phyloP scores from a whole-genome alignment of 2,329 filamentous ascomycete species.

The Cordyceps cicadae region DNA sequence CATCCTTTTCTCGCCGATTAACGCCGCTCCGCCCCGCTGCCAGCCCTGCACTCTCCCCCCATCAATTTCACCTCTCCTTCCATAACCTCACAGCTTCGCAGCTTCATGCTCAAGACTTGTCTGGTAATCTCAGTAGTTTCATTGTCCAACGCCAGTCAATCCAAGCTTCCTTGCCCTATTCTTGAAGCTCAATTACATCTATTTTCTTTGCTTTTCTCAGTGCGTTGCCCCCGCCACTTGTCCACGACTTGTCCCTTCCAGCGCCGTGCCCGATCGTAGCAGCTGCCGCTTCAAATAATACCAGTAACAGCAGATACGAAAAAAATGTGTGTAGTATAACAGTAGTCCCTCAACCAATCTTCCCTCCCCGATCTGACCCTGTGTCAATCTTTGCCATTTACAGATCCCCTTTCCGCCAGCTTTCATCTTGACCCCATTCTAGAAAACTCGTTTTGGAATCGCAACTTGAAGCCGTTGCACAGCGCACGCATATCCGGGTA shows the following conservation, averaged over 20 bases:
- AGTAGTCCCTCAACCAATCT: neutral
- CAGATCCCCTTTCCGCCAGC: neutral
- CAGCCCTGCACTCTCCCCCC: neutral
- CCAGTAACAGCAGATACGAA: neutral
- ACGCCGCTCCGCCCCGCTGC: neutral
- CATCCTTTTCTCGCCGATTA: neutral
- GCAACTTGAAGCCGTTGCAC: conserved; percentile 93
- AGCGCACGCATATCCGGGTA: conserved; percentile 94
- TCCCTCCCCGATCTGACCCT: neutral
- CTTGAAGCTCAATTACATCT: neutral
- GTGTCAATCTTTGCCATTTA: neutral
- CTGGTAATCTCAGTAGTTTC: neutral
- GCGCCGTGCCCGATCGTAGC: neutral
- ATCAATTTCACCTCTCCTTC: neutral
- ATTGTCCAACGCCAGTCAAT: neutral
- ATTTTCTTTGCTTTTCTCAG: conserved; percentile 8
- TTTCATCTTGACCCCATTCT: conserved; percentile 42
- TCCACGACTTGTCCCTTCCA: neutral
- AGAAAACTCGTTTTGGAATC: conserved; percentile 58
- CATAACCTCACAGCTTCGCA: neutral
- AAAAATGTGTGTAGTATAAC: conserved; percentile 5
- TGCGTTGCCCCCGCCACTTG: neutral
- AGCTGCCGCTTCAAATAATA: neutral
- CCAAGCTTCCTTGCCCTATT: neutral
- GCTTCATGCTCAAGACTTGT: neutral